phyloP scores from a whole-genome alignment of 2,329 filamentous ascomycete genomes.

The Monosporascus cannonballus region DNA sequence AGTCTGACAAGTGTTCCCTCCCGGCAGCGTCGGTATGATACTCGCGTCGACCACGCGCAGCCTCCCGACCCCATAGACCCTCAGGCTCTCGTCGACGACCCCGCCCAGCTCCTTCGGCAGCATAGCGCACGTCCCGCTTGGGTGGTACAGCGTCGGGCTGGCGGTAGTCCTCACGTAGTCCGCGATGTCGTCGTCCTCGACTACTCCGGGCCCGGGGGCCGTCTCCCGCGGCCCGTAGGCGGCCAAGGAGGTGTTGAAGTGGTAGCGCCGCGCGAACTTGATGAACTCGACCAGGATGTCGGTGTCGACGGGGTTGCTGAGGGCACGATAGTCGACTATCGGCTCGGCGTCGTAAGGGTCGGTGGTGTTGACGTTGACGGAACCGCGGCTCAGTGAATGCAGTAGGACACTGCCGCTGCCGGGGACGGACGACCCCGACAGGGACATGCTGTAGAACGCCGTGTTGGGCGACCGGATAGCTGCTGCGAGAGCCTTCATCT shows the following conservation, averaged over 20 bases:
- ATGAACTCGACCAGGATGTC: constrained; percentile 32
- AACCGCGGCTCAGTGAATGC: constrained; percentile 31
- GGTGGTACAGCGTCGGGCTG: constrained; percentile 30
- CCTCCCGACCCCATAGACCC: constrained; percentile 39
- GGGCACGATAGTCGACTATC: constrained; percentile 32
- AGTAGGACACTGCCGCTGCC: constrained; percentile 27
- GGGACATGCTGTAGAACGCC: constrained; percentile 21
- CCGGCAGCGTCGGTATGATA: constrained; percentile 39
- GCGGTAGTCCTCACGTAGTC: constrained; percentile 13
- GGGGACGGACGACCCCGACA: background rate
- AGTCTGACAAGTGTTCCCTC: constrained; percentile 40
- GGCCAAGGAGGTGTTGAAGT: constrained; percentile 30
- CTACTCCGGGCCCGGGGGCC: constrained; percentile 23
- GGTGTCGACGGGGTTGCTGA: constrained; percentile 32
- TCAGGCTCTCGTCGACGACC: constrained; percentile 36
- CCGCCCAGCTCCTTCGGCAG: constrained; percentile 36
- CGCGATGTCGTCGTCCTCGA: constrained; percentile 28
- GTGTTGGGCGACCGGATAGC: constrained; percentile 29
- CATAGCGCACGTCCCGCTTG: constrained; percentile 39
- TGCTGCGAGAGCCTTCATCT: constrained; percentile 30
- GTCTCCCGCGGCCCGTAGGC: constrained; percentile 27
- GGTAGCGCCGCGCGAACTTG: constrained; percentile 29
- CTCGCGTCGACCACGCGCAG: constrained; percentile 42
- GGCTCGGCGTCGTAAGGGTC: constrained; percentile 30
- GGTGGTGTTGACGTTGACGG: constrained; percentile 31